Percentiles rank a stretch among this genome's conserved stretches.
These are phyloP conservation scores for Excoecaria cochinchinensis DNA, from an alignment of 345 rosid genomes.

Conservation along the genomic window DNA sequence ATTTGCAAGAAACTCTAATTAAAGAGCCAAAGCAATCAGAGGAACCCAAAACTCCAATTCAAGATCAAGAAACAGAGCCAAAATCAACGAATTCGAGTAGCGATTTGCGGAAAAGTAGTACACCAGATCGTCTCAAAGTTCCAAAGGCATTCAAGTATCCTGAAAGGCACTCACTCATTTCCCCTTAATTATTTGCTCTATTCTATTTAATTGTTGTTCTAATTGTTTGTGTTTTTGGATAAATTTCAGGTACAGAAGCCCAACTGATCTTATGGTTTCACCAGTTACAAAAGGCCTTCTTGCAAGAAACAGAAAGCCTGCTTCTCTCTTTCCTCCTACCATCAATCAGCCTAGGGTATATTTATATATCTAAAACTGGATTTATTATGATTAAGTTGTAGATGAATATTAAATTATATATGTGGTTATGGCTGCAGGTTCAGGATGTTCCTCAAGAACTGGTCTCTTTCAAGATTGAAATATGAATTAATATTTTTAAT, in stretches of 20 bases:
- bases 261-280: slow-evolving; percentile 85
- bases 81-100: slow-evolving; percentile 31
- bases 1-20: slow-evolving; percentile 29
- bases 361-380: no score
- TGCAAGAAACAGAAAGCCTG: slow-evolving; percentile 63
- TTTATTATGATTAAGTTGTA: not conserved
- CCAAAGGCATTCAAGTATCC: slow-evolving; percentile 75
- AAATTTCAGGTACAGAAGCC: slow-evolving; percentile 62
- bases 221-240: not conserved
- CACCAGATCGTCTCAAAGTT: slow-evolving; percentile 67
- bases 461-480: slow-evolving; percentile 29
- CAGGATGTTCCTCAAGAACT: slow-evolving; percentile 37
- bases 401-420: not conserved
- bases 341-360: slow-evolving; percentile 53
- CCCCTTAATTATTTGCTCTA: not conserved
- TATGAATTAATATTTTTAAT: not conserved
- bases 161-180: slow-evolving; percentile 43
- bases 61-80: slow-evolving; percentile 8
- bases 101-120: slow-evolving; percentile 44
- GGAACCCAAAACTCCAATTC: slow-evolving; percentile 27
- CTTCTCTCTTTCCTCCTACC: slow-evolving; percentile 61
- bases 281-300: slow-evolving; percentile 79
- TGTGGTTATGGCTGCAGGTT: slow-evolving; percentile 8
- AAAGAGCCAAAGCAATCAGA: slow-evolving; percentile 21
- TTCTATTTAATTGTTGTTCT: not conserved